Evolutionary conservation across 2,329 filamentous ascomycete genomes (phyloP).

Genomic region (Neofusicoccum cordaticola): DNA sequence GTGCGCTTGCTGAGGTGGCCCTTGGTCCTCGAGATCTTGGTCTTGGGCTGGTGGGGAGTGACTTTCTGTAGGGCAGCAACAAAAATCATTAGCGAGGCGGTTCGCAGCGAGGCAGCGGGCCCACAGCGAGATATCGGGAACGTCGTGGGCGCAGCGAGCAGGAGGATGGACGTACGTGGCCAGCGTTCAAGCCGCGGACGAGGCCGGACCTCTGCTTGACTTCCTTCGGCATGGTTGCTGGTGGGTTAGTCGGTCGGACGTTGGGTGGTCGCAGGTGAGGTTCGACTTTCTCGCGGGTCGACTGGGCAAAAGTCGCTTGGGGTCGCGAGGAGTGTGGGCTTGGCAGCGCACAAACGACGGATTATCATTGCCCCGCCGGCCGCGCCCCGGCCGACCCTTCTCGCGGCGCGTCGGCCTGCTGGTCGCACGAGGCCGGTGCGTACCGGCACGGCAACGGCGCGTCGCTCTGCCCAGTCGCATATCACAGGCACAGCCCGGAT

Average conservation of each 20-base stretch:
- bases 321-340: conserved; percentile 14
- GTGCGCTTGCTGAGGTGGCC: conserved; percentile 96
- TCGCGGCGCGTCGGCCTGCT: not conserved
- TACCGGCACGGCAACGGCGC: not conserved
- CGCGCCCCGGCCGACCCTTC: not conserved
- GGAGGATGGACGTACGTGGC: conserved; percentile 57
- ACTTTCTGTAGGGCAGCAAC: conserved; percentile 46
- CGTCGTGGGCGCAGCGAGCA: not conserved
- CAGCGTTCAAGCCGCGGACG: conserved; percentile 62
- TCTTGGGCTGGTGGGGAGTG: conserved; percentile 50
- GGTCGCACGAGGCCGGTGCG: not conserved
- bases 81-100: conserved; percentile 25
- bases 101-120: conserved; percentile 16
- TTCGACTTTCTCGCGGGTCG: conserved; percentile 4
- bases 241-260: conserved; percentile 25
- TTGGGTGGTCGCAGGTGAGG: conserved; percentile 10
- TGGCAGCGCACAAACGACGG: conserved; percentile 15
- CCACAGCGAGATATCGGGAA: not conserved
- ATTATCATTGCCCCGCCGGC: not conserved
- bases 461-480: not conserved
- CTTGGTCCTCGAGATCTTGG: conserved; percentile 69
- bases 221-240: conserved; percentile 50
- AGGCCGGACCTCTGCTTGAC: conserved; percentile 54
- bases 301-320: conserved; percentile 16
- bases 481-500: not conserved